Evolutionary conservation across 2,329 filamentous ascomycete genomes (phyloP).

Genomic region (Septoria petroselini): DNA sequence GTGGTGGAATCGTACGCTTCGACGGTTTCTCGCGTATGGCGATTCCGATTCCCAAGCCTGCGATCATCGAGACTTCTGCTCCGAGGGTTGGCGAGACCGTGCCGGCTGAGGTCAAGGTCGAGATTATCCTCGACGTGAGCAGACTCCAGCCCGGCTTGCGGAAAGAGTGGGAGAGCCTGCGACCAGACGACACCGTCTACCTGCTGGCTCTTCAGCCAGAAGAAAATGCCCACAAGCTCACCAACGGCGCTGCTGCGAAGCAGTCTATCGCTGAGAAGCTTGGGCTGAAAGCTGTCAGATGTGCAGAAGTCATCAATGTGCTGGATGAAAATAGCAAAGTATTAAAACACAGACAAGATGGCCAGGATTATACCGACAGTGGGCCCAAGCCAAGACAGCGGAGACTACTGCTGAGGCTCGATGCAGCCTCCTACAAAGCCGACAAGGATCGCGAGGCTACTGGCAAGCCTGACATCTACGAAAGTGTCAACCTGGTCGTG

Average conservation of each 20-base stretch:
- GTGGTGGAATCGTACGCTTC: conserved; percentile 67
- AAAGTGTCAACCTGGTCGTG: conserved; percentile 78
- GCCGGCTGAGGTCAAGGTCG: conserved; percentile 71
- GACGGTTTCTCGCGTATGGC: conserved; percentile 89
- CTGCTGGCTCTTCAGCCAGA: conserved; percentile 71
- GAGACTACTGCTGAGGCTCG: conserved; percentile 75
- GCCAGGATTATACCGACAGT: conserved; percentile 59
- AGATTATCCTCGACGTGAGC: conserved; percentile 80
- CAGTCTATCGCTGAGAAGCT: conserved; percentile 57
- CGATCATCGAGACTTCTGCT: conserved; percentile 81
- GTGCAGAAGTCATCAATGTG: conserved; percentile 81
- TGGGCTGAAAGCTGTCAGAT: conserved; percentile 68
- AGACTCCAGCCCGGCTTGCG: conserved; percentile 72
- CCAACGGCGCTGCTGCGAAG: conserved; percentile 52
- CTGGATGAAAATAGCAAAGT: conserved; percentile 78
- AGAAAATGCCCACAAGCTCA: conserved; percentile 48
- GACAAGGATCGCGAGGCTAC: conserved; percentile 66
- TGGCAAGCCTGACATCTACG: conserved; percentile 76
- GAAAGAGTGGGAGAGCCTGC: conserved; percentile 84
- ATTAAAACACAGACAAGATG: conserved; percentile 57
- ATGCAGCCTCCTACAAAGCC: conserved; percentile 70
- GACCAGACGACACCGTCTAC: conserved; percentile 85
- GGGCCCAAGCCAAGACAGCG: conserved; percentile 60
- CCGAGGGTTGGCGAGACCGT: conserved; percentile 73
- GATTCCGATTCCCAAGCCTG: conserved; percentile 77